Percentiles rank a stretch among this genome's conserved stretches.
Conservation (phyloP, 2,329 filamentous ascomycete genomes). For the Aspergillus sp. region DNA sequence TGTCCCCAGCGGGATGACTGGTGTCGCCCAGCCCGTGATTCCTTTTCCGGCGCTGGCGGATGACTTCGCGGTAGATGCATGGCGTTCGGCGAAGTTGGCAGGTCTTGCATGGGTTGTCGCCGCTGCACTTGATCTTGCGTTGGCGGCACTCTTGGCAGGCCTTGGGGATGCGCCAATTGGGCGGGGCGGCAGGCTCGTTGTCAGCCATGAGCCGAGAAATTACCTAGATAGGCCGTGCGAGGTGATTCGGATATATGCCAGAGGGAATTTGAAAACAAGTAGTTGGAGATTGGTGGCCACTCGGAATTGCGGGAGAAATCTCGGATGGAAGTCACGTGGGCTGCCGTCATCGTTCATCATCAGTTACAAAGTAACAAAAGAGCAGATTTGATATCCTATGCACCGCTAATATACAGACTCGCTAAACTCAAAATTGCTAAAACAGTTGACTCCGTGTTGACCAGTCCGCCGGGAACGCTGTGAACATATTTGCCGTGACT, state of each 20-base stretch:
- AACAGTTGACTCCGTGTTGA: conserved; percentile 1
- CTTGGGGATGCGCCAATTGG: conserved; percentile 38
- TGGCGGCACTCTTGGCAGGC: conserved; percentile 44
- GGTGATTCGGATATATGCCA: background rate
- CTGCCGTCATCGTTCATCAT: background rate
- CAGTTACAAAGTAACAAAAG: background rate
- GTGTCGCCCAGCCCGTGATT: conserved; percentile 14
- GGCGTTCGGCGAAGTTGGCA: conserved; percentile 33
- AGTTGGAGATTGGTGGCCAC: background rate
- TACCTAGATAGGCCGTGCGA: background rate
- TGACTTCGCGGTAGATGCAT: conserved; percentile 39
- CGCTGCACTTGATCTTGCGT: conserved; percentile 44
- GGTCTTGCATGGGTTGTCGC: conserved; percentile 40
- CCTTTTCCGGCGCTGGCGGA: conserved; percentile 37
- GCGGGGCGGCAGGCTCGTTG: conserved; percentile 11
- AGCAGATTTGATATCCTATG: background rate
- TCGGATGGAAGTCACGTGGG: too few relatives aligned
- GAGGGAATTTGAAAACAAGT: background rate
- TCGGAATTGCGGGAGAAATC: too few relatives aligned
- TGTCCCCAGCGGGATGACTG: background rate
- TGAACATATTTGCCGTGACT: conserved; percentile 4
- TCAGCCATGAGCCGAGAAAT: conserved; percentile 25
- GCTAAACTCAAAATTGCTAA: background rate
- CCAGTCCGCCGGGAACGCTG: conserved; percentile 5
- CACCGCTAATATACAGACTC: background rate